A percentile compares a stretch with the other conserved stretches of the same genome.
phyloP scores from a whole-genome alignment of 306 rosid species.

The Carpinus fangiana region DNA sequence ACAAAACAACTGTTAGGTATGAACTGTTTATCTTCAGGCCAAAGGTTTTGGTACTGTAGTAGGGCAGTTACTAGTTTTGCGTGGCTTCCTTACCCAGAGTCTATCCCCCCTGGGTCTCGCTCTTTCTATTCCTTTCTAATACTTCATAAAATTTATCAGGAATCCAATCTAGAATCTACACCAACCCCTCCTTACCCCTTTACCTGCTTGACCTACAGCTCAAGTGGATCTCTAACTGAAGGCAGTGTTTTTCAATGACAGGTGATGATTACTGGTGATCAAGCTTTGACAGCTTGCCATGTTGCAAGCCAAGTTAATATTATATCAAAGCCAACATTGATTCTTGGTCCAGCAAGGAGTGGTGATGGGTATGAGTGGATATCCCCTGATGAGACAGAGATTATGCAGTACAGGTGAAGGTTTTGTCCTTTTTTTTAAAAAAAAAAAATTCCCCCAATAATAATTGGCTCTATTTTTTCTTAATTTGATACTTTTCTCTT shows the following conservation, averaged over 20 bases:
- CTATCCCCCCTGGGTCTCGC: not conserved
- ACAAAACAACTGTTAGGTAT: not conserved
- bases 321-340: constrained; percentile 78
- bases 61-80: not conserved
- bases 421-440: not conserved
- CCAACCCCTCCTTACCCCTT: not conserved
- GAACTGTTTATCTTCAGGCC: not conserved
- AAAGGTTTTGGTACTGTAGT: not conserved
- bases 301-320: constrained; percentile 97
- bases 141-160: not conserved
- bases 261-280: constrained; percentile 99
- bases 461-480: not conserved
- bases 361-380: constrained; percentile 75
- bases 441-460: not conserved
- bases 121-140: not conserved
- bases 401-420: constrained; percentile 63
- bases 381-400: constrained; percentile 85
- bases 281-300: constrained; percentile 99
- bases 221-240: not conserved
- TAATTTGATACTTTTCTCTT: constrained; percentile 2
- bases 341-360: constrained; percentile 61
- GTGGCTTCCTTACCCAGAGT: not conserved
- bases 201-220: not conserved
- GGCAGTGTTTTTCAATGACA: constrained; percentile 10
- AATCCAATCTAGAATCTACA: not conserved